Base-by-base conservation (phyloP, 2,329 filamentous ascomycete species). In the Huntiella decipiens region DNA sequence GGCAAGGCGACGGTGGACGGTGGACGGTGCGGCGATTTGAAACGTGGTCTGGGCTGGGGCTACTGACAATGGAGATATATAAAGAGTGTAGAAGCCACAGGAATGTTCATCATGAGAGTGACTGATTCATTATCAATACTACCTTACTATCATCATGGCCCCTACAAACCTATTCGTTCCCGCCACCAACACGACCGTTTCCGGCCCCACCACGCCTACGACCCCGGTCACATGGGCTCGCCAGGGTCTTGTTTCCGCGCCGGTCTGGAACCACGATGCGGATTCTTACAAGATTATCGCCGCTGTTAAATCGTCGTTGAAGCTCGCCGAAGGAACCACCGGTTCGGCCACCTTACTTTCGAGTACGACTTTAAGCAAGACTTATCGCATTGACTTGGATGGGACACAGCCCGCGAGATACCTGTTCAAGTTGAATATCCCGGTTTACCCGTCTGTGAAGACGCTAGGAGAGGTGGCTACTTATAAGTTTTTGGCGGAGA, bases 381-480 rank as follows among this genome's bases (percentile, higher is more conserved):
- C 40, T 28, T 43, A 43, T 5, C 28, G n/a, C 4, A 34, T 34
- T n/a, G 22, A 28, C 22, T 28, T 28, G 22, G 22, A 28, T 28
- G 22, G 22, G 22, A 34, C 31, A 13, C 19, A 28, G 22, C 19
- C 28, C n/a, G 11, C n/a, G n/a, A 28, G n/a, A 31, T 34, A 13
- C 40, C 22, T 34, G 8, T 17, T 17, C 15, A 13, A 15, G 13
- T 15, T 43, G 11, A 34, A 33, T 17, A 28, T 43, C 28, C 40
- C 40, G 3, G 40, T 43, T 15, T 43, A 43, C 13, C 40, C 40
- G 13, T 13, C 40, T 6, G 15, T 43, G 5, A 43, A 43, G 13
- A 43, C 40, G n/a, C 28, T 34, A 22, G n/a, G 19, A 16, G 40
- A 43, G 34, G 28, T 43, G 28, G 17, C 40, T 32, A 43, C 40